A percentile compares a stretch with the other conserved stretches of the same genome.
Evolutionary conservation across 1,284 basidiomycete genomes (phyloP).

Genomic region (Marasmius tenuissimus): DNA sequence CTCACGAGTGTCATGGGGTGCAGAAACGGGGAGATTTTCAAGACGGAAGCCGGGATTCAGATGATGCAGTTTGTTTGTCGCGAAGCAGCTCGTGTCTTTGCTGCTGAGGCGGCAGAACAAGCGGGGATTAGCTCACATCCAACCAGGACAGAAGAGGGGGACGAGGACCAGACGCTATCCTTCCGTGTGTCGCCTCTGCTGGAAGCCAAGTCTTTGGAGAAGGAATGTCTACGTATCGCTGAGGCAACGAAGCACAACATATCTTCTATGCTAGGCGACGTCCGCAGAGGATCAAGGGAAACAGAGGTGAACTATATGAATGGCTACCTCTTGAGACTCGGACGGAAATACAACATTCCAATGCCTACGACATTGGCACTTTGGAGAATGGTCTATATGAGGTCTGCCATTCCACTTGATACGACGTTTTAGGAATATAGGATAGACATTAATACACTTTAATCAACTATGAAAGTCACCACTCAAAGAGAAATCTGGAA

Average conservation of each 20-base stretch:
- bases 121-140: slow-evolving; percentile 32
- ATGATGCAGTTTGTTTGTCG: slow-evolving; percentile 52
- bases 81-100: slow-evolving; percentile 63
- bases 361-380: slow-evolving; percentile 68
- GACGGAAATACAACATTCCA: slow-evolving; percentile 55
- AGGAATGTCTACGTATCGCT: slow-evolving; percentile 58
- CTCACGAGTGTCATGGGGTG: slow-evolving; percentile 84
- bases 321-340: slow-evolving; percentile 79
- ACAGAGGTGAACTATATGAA: slow-evolving; percentile 89
- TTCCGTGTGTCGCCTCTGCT: slow-evolving; percentile 31
- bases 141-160: slow-evolving; percentile 25
- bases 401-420: slow-evolving; percentile 30
- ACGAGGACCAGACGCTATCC: slow-evolving; percentile 42
- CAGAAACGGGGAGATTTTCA: slow-evolving; percentile 75
- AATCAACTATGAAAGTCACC: neutral
- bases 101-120: slow-evolving; percentile 47
- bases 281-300: slow-evolving; percentile 44
- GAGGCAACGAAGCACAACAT: slow-evolving; percentile 60
- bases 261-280: slow-evolving; percentile 79
- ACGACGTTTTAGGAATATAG: neutral
- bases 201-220: slow-evolving; percentile 32
- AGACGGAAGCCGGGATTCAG: slow-evolving; percentile 37
- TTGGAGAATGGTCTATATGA: slow-evolving; percentile 60
- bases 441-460: too few relatives aligned
- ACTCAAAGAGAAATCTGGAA: neutral